These are phyloP conservation scores for Arctostaphylos glauca DNA, from an alignment of 148 eudicot species.

Conservation along the genomic window DNA sequence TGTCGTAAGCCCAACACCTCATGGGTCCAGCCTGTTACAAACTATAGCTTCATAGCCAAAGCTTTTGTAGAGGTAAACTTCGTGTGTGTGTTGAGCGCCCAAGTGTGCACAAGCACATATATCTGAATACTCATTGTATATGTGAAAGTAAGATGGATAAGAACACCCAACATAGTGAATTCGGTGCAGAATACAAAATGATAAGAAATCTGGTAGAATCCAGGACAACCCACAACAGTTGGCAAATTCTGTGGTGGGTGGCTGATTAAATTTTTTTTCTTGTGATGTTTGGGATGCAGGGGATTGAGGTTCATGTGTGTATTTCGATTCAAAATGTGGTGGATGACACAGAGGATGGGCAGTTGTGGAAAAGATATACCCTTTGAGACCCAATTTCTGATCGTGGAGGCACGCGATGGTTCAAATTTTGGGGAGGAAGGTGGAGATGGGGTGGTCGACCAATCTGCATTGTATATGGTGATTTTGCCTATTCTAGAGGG, in stretches of 20 bases:
- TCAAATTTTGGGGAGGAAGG: constrained; percentile 22
- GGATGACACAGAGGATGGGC: constrained; percentile 96
- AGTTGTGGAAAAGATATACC: constrained; percentile 64
- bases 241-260: background rate
- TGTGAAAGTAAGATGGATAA: background rate
- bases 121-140: background rate
- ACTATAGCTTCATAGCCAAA: too few relatives aligned
- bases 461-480: constrained; percentile 48
- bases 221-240: background rate
- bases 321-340: constrained; percentile 87
- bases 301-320: constrained; percentile 75
- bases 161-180: background rate
- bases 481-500: constrained; percentile 85
- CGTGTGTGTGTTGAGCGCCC: too few relatives aligned
- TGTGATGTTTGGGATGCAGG: constrained; percentile 33
- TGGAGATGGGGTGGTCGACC: constrained; percentile 15
- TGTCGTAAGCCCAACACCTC: too few relatives aligned
- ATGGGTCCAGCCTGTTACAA: too few relatives aligned
- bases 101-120: too few relatives aligned
- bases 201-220: too few relatives aligned
- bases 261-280: background rate
- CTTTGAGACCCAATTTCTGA: constrained; percentile 75
- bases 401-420: constrained; percentile 53
- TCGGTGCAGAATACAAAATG: too few relatives aligned
- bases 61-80: too few relatives aligned